Evolutionary conservation across 352 stramenopile species (phyloP), one percentile per base, ranked within the genome.

Genomic region (Saprolegnia parasitica): DNA sequence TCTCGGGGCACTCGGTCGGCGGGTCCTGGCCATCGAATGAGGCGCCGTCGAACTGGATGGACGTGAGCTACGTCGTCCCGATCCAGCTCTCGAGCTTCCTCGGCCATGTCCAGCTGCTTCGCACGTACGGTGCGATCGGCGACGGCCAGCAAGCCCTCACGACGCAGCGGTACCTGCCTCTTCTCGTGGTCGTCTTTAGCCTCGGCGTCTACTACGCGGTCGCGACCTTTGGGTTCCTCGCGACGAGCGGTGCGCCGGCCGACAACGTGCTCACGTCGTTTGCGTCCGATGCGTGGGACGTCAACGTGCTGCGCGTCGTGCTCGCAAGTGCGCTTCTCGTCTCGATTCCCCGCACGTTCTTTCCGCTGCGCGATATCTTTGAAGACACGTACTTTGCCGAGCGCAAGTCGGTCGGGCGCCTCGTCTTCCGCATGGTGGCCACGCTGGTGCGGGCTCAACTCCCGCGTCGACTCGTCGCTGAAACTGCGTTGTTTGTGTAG

Each of bases 351-450:
- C 42, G 42, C 42, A 49, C 42, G 42, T 49, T n/a, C 42, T 49
- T n/a, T n/a, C 42, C 42, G 8, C 42, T 49, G 3, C 42, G 42
- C 42, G 42, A 49, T 8, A 49, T 49, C 42, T 49, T 49, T 10
- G 42, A 49, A n/a, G 42, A 49, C 42, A 49, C 42, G 18, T 49
- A 49, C 42, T 49, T 49, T n/a, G 42, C 42, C 42, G 42, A 49
- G 42, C 42, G 42, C 42, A 49, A 49, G 42, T 49, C 42, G 42
- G 42, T 49, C 13, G 42, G 42, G 18, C 42, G 42, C 13, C 42
- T 49, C 18, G 42, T 49, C 13, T 49, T 49, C 18, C 42, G 42
- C 42, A 49, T 49, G 42, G 42, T 49, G 11, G 42, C 42, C 42
- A 49, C 42, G 13, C 18, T 49, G 42, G 42, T 49, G 18, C 42